Base-by-base conservation (phyloP, 805 yeast species). In the Candida coquimbonensis region DNA sequence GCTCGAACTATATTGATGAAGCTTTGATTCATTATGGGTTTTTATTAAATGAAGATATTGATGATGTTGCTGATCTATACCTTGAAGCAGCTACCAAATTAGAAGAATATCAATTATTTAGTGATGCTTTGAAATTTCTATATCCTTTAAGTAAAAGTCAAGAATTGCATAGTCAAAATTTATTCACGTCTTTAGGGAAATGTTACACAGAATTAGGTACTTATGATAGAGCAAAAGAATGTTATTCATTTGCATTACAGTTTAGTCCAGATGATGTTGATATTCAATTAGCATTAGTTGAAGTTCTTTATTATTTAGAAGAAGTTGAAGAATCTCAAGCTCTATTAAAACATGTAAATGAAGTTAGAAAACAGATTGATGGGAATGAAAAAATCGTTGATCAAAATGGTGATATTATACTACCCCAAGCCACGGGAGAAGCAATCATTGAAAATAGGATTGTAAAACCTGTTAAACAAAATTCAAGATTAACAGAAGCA, bases 201-300 rank as follows among this genome's bases (percentile, higher is more conserved):
- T 90, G 97, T 64, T 78, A 76, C 48, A 72, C 82, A 51, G 93
- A 86, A 57, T 70, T 81, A 0, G 89, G 83, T 19, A 81, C 84
- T 44, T 86, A 77, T 53, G 70, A 66, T 25, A 74, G 75, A 42
- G 95, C 96, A 0, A 78, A 74, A 53, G 69, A 67, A 29, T 80
- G 81, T 2, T 84, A 78, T 57, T 66, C 67, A 40, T 65, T 74
- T 13, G 74, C 85, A 3, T 60, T 83, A 19, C 67, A 67, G n/a
- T 61, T 63, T 35, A 80, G 79, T 9, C 84, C 87, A 0, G 71
- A 72, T 9, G 81, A 87, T 53, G 65, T 85, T 31, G 96, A 89
- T 49, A 77, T 82, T 11, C 80, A 84, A 54, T 72, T 90, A 27
- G 82, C 86, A 0, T 68, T 93, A 25, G 95, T 93, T 0, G 98